These are phyloP conservation scores for Dothidotthia symphoricarpi DNA, from an alignment of 2,329 filamentous ascomycete species.

Conservation along the genomic window DNA sequence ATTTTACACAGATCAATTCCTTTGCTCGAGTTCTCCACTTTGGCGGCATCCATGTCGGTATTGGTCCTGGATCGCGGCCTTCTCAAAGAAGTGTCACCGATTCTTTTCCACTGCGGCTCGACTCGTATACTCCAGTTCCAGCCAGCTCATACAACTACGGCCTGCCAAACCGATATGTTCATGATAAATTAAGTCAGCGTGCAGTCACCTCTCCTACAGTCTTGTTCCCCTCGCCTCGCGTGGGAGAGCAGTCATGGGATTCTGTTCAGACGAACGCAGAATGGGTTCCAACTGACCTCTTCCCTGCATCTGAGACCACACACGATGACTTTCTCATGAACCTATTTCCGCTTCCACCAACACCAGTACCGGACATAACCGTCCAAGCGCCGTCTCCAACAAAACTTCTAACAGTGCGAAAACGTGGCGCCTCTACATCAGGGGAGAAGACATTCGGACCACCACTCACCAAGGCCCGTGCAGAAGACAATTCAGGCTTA, in stretches of 20 bases:
- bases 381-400: conserved; percentile 8
- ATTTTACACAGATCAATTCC: too few species aligned
- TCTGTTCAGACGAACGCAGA: not conserved
- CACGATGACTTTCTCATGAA: not conserved
- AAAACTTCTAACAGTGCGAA: conserved; percentile 3
- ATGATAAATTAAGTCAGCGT: not conserved
- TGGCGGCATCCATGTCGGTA: too few species aligned
- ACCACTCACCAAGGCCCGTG: conserved; percentile 2
- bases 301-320: not conserved
- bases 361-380: conserved; percentile 1
- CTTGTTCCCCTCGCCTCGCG: conserved; percentile 9
- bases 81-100: too few species aligned
- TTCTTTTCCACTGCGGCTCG: too few species aligned
- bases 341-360: not conserved
- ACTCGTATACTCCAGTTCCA: too few species aligned
- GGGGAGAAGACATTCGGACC: not conserved
- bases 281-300: not conserved
- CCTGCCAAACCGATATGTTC: not conserved
- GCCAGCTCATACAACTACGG: too few species aligned
- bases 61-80: too few species aligned
- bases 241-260: conserved; percentile 2
- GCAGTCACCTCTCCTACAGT: not conserved
- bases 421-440: conserved; percentile 4
- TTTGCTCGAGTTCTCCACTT: too few species aligned
- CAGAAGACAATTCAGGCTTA: conserved; percentile 5